Conservation (phyloP, 257 asterid genomes). For the Coffea canephora region DNA sequence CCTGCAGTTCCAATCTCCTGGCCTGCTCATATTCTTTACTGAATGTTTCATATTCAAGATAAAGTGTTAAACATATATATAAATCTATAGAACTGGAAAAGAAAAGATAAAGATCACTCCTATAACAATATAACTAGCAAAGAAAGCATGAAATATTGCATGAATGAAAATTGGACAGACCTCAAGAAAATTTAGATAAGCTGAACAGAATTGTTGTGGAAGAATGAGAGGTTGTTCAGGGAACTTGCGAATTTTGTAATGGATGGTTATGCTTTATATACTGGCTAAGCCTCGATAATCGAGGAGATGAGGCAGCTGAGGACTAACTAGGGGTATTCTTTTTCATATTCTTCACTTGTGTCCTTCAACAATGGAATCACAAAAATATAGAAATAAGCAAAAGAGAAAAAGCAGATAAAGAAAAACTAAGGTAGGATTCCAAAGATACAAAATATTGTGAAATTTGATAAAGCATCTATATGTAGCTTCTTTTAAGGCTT, state of each 20-base stretch:
- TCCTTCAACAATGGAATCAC: slow-evolving; percentile 41
- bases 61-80: not conserved
- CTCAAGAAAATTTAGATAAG: not conserved
- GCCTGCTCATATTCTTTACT: slow-evolving; percentile 65
- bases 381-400: slow-evolving; percentile 21
- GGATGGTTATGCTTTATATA: slow-evolving; percentile 52
- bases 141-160: not conserved
- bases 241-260: slow-evolving; percentile 36
- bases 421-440: slow-evolving; percentile 30
- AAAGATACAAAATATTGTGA: slow-evolving; percentile 44
- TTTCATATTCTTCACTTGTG: slow-evolving; percentile 37
- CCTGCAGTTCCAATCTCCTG: slow-evolving; percentile 99
- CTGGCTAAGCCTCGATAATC: slow-evolving; percentile 42
- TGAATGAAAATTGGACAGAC: not conserved
- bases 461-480: slow-evolving; percentile 60
- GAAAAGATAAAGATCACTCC: not conserved
- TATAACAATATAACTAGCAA: too few species aligned
- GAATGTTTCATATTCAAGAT: not conserved
- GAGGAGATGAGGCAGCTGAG: slow-evolving; percentile 40
- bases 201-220: not conserved
- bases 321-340: slow-evolving; percentile 19
- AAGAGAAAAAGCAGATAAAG: slow-evolving; percentile 24
- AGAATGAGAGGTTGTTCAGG: slow-evolving; percentile 11
- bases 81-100: not conserved
- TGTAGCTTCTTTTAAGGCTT: slow-evolving; percentile 58